Evolutionary conservation across 2,329 filamentous ascomycete genomes (phyloP).

Genomic region (Botrytis galanthina): DNA sequence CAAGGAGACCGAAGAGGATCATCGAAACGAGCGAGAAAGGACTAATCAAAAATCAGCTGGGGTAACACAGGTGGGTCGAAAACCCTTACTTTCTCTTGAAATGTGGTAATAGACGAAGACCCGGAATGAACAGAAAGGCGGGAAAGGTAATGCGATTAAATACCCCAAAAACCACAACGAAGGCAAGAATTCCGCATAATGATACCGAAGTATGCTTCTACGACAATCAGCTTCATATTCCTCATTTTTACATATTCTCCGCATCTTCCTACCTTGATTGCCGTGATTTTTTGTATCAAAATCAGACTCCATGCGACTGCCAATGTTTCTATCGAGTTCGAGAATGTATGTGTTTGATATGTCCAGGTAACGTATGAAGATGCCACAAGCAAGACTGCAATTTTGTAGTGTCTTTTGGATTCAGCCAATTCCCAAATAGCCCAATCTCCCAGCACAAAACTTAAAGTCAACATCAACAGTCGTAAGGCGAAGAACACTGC

Average conservation of each 20-base stretch:
- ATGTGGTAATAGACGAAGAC: constrained; percentile 78
- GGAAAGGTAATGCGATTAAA: constrained; percentile 99
- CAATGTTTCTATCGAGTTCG: constrained; percentile 93
- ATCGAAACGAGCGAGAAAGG: constrained; percentile 63
- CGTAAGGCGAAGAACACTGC: constrained; percentile 87
- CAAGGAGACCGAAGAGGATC: constrained; percentile 62
- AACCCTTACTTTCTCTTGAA: constrained; percentile 71
- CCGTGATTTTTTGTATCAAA: constrained; percentile 80
- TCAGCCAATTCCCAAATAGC: constrained; percentile 88
- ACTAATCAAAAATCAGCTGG: constrained; percentile 40
- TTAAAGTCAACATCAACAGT: constrained; percentile 87
- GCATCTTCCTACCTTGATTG: constrained; percentile 60
- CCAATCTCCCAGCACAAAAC: constrained; percentile 97
- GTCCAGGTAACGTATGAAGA: constrained; percentile 99
- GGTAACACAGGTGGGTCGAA: background rate
- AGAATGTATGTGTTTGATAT: constrained; percentile 97
- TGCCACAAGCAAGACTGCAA: constrained; percentile 80
- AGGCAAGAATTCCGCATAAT: constrained; percentile 74
- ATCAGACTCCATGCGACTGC: constrained; percentile 92
- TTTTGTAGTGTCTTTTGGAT: constrained; percentile 66
- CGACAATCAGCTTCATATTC: constrained; percentile 24
- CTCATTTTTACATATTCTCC: background rate
- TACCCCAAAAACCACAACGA: constrained; percentile 78
- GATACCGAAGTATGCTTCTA: constrained; percentile 73
- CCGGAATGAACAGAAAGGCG: constrained; percentile 83